phyloP scores from a whole-genome alignment of 805 yeast genomes.

The Candida palmyrensis region DNA sequence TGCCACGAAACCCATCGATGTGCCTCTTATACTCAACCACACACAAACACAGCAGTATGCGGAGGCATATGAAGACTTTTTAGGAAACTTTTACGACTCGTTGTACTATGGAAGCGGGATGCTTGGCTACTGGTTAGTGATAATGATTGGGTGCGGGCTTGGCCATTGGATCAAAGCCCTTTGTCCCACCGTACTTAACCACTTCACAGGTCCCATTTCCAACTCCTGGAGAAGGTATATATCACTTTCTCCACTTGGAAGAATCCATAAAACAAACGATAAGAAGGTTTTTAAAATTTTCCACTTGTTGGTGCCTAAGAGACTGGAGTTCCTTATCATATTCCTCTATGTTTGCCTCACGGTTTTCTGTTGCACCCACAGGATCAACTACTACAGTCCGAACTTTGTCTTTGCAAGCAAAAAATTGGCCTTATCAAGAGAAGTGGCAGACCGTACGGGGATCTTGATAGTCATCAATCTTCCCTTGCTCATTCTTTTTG shows the following conservation, averaged over 20 bases:
- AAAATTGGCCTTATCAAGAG: conserved; percentile 21
- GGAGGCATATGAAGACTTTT: conserved; percentile 28
- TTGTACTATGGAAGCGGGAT: conserved; percentile 36
- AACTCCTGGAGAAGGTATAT: conserved; percentile 29
- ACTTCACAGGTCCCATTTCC: conserved; percentile 21
- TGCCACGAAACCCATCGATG: conserved; percentile 7
- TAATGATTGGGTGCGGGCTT: conserved; percentile 18
- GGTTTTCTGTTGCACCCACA: conserved; percentile 16
- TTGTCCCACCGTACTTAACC: conserved; percentile 15
- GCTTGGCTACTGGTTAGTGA: conserved; percentile 26
- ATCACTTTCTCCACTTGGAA: conserved; percentile 34
- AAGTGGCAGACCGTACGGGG: conserved; percentile 49
- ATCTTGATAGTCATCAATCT: conserved; percentile 38
- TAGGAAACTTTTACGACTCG: conserved; percentile 41
- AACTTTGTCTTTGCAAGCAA: conserved; percentile 33
- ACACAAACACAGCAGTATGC: background rate
- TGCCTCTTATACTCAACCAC: conserved; percentile 2
- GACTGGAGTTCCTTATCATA: conserved; percentile 32
- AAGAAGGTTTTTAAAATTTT: conserved; percentile 13
- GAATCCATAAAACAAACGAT: conserved; percentile 24
- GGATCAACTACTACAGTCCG: conserved; percentile 20
- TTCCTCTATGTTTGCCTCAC: conserved; percentile 24
- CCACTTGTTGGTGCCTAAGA: conserved; percentile 35
- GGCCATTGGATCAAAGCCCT: conserved; percentile 26
- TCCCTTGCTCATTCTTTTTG: conserved; percentile 53